These are phyloP conservation scores for Apium graveolens DNA, from an alignment of 129 eudicot genomes.

Conservation along the genomic window DNA sequence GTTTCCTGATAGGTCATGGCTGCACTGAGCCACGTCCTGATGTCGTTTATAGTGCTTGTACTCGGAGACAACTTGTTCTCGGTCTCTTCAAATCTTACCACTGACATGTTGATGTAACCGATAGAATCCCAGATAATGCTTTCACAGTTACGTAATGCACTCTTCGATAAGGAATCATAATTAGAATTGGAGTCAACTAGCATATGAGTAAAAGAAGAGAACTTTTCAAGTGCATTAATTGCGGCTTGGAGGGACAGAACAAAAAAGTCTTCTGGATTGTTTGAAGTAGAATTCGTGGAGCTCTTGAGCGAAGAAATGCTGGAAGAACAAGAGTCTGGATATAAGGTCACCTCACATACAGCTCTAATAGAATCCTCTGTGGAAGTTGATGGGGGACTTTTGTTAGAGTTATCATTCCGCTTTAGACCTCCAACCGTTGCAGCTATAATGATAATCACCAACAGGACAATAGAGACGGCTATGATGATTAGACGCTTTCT, in stretches of 20 bases:
- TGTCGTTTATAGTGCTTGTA: background rate
- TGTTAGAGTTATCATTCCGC: background rate
- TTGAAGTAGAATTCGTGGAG: background rate
- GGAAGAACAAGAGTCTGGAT: slow-evolving; percentile 16
- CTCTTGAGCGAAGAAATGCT: slow-evolving; percentile 15
- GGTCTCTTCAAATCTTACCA: background rate
- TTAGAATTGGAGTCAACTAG: background rate
- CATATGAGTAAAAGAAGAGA: background rate
- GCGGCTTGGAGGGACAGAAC: background rate
- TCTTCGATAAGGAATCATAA: background rate
- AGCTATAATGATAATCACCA: slow-evolving; percentile 5
- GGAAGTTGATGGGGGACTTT: background rate
- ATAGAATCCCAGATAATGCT: background rate
- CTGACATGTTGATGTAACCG: background rate
- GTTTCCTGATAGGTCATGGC: slow-evolving; percentile 12
- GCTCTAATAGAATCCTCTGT: background rate
- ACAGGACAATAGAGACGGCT: slow-evolving; percentile 1
- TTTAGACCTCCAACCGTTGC: background rate
- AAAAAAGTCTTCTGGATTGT: background rate
- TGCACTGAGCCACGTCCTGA: slow-evolving; percentile 12
- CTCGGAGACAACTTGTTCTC: background rate
- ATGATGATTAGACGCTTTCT: slow-evolving; percentile 15
- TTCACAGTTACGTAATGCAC: slow-evolving; percentile 2
- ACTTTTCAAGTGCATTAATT: background rate
- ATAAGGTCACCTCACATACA: slow-evolving; percentile 13